phyloP scores from a whole-genome alignment of 2,329 filamentous ascomycete species.

The Blastomyces parvus region DNA sequence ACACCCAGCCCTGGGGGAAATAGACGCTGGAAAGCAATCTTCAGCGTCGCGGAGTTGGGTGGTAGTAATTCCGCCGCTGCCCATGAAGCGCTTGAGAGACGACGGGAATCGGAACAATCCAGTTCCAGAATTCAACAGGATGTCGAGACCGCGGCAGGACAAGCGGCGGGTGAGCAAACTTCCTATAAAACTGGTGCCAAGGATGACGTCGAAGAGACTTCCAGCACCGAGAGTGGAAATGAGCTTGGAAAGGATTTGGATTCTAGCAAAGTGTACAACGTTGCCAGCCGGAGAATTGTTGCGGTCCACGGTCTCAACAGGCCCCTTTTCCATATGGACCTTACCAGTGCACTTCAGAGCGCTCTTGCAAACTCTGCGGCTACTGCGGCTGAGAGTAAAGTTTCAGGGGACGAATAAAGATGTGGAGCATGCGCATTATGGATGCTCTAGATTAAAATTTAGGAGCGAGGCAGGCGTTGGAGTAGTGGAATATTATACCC shows the following conservation, averaged over 20 bases:
- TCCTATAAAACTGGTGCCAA: neutral
- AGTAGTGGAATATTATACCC: neutral
- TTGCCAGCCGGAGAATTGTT: slow-evolving; percentile 39
- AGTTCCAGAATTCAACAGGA: slow-evolving; percentile 19
- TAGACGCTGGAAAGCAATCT: slow-evolving; percentile 85
- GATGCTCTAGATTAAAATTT: neutral
- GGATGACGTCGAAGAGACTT: slow-evolving; percentile 15
- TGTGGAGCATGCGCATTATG: neutral
- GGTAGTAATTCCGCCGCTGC: slow-evolving; percentile 61
- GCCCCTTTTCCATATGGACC: slow-evolving; percentile 87
- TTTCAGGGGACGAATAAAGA: neutral
- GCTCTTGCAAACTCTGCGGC: slow-evolving; percentile 68
- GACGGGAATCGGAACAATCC: slow-evolving; percentile 33
- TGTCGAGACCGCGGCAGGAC: slow-evolving; percentile 1
- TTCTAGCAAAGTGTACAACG: slow-evolving; percentile 40
- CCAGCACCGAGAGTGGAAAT: slow-evolving; percentile 25
- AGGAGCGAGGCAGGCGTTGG: neutral
- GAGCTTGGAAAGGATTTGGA: slow-evolving; percentile 39
- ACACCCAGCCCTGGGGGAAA: slow-evolving; percentile 46
- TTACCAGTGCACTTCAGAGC: slow-evolving; percentile 79
- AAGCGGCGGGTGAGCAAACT: neutral
- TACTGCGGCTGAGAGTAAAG: slow-evolving; percentile 7
- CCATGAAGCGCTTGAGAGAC: slow-evolving; percentile 56
- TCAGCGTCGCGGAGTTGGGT: slow-evolving; percentile 80
- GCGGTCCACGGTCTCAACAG: slow-evolving; percentile 78